Percentiles rank a stretch among this genome's conserved stretches.
Evolutionary conservation across 179 eudicot species (phyloP).

Genomic region (Corrigiola litoralis): DNA sequence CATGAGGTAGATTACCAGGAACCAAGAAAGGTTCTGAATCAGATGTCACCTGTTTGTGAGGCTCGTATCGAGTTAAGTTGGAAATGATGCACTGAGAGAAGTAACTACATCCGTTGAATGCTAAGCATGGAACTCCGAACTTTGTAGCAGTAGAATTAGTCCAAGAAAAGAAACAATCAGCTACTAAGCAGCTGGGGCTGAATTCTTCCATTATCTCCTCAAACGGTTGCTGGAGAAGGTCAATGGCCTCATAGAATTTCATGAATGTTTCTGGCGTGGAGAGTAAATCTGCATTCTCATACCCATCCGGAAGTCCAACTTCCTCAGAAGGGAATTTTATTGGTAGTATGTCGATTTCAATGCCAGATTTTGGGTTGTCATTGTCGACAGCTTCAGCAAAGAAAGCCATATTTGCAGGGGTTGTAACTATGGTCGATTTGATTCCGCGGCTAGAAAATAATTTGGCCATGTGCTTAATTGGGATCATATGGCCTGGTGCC

Average conservation of each 20-base stretch:
- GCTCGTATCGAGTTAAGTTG: neutral
- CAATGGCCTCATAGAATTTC: slow-evolving; percentile 12
- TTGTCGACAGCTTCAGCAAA: slow-evolving; percentile 7
- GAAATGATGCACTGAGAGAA: slow-evolving; percentile 16
- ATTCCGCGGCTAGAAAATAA: slow-evolving; percentile 21
- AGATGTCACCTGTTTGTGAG: slow-evolving; percentile 4
- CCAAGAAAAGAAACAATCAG: slow-evolving; percentile 25
- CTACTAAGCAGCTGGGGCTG: slow-evolving; percentile 18
- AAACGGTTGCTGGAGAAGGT: slow-evolving; percentile 20
- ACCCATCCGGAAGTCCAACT: slow-evolving; percentile 24
- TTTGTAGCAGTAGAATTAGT: slow-evolving; percentile 4
- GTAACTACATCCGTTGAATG: slow-evolving; percentile 26
- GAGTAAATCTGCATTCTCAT: slow-evolving; percentile 10
- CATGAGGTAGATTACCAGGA: slow-evolving; percentile 26
- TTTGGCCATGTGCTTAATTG: slow-evolving; percentile 38
- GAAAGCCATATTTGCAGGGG: slow-evolving; percentile 25
- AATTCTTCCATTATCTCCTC: neutral
- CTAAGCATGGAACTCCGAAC: slow-evolving; percentile 16
- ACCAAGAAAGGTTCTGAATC: slow-evolving; percentile 26
- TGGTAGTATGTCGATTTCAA: slow-evolving; percentile 11
- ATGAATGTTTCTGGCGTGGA: neutral
- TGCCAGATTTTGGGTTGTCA: neutral
- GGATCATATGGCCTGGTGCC: slow-evolving; percentile 52
- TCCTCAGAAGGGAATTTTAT: slow-evolving; percentile 17
- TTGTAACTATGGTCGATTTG: slow-evolving; percentile 35